Base-by-base conservation (phyloP, 345 rosid species). In the Sisymbrium irio region DNA sequence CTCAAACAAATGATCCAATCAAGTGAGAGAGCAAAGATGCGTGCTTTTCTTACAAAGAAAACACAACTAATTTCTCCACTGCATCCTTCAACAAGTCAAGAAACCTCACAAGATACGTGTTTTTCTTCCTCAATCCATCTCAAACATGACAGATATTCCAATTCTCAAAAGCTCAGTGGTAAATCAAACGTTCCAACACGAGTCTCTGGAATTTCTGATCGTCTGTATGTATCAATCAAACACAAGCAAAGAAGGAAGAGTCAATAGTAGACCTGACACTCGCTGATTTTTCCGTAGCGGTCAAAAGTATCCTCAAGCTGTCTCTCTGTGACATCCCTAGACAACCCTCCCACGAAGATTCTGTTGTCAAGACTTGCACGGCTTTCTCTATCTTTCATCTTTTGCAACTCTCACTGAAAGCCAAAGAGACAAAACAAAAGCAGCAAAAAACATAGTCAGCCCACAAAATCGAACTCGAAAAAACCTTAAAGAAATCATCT, bases 331-430 rank as follows among this genome's bases (percentile, higher is more conserved):
- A 89, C 79, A 71, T 88, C 94, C 89, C 87, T 85, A 13, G 96
- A 83, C 68, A 94, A 82, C 1, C 97, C 98, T 45, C 97, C 98
- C 0, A 94, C 92, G 74, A 94, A 91, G 64, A 94, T 88, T 41
- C 93, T 77, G 75, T 82, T 74, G 28, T 88, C 96, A 42, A 91
- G 89, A 76, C 81, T 86, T 28, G 84, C 89, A 1, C 83, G 84
- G 86, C 82, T 83, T 66, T 78, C 82, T 74, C 66, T 76, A 22
- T 12, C 30, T 65, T 25, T 71, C 70, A 75, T 75, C 40, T 30
- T 60, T 15, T 36, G 3, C 51, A 50, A 59, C 39, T 28, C 61
- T 67, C 68, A 44, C 77, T 65, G 71, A 58, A 42, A 49, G 2
- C 27, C 28, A 15, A 53, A 44, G 25, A 19, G 20, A 45, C 10